phyloP scores from a whole-genome alignment of 1,284 basidiomycete species.

The Hymenochaete sp. region DNA sequence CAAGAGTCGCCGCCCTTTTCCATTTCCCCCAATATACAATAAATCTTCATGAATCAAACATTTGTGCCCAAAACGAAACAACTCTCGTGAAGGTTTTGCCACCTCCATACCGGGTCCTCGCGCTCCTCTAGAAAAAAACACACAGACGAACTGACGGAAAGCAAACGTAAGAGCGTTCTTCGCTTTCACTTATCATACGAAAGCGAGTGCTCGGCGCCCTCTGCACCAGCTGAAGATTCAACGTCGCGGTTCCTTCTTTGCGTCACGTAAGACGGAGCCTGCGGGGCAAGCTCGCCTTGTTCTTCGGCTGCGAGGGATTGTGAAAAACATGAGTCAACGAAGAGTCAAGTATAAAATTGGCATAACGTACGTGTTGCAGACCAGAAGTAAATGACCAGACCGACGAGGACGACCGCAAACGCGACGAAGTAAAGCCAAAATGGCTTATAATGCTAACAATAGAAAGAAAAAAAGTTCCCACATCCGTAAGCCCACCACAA shows the following conservation, averaged over 20 bases:
- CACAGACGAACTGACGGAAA: too few species aligned
- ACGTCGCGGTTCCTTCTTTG: constrained; percentile 27
- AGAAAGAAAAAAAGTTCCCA: constrained; percentile 1
- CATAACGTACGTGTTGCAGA: constrained; percentile 57
- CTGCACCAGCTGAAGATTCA: background rate
- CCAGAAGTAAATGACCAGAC: constrained; percentile 79
- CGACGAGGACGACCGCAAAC: constrained; percentile 58
- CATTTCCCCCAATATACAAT: too few species aligned
- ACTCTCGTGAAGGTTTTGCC: too few species aligned
- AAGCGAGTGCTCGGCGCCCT: too few species aligned
- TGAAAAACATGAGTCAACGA: constrained; percentile 7
- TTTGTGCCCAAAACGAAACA: too few species aligned
- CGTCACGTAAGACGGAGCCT: constrained; percentile 56
- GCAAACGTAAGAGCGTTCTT: too few species aligned
- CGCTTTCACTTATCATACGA: too few species aligned
- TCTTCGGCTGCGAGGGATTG: constrained; percentile 49
- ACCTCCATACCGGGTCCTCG: too few species aligned
- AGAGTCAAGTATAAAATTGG: background rate
- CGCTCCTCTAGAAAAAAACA: too few species aligned
- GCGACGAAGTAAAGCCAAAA: constrained; percentile 81
- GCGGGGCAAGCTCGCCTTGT: constrained; percentile 59
- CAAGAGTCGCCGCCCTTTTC: too few species aligned
- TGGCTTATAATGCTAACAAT: constrained; percentile 57
- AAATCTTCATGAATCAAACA: too few species aligned
- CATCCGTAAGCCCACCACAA: background rate